phyloP scores from a whole-genome alignment of 495 filamentous ascomycete genomes.

The Podospora sp. region DNA sequence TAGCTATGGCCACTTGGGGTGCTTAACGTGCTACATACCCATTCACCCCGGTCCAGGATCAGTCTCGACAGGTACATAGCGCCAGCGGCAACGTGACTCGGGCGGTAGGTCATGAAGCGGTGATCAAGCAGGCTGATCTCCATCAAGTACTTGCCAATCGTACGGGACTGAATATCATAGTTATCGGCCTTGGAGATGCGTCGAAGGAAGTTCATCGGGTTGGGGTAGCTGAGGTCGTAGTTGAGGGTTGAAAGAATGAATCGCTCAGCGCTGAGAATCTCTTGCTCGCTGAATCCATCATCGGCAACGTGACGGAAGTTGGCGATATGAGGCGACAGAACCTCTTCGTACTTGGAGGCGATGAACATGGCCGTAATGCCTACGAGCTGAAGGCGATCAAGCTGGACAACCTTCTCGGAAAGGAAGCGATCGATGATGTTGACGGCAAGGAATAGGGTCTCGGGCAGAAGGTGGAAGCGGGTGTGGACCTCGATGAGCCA shows the following conservation, averaged over 20 bases:
- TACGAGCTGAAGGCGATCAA: constrained; percentile 93
- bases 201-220: constrained; percentile 99
- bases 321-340: constrained; percentile 91
- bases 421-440: constrained; percentile 99
- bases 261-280: constrained; percentile 95
- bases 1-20: constrained; percentile 25
- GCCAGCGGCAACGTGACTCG: constrained; percentile 86
- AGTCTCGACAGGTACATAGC: constrained; percentile 93
- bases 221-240: constrained; percentile 97
- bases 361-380: constrained; percentile 99
- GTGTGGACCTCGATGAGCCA: constrained; percentile 99
- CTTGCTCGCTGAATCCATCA: constrained; percentile 92
- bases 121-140: constrained; percentile 96
- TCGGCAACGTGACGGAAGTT: constrained; percentile 98
- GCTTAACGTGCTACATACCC: constrained; percentile 62
- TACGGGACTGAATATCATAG: constrained; percentile 96
- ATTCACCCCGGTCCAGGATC: constrained; percentile 84
- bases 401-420: constrained; percentile 86
- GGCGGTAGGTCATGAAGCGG: constrained; percentile 81
- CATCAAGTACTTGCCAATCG: constrained; percentile 96
- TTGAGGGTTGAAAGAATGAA: constrained; percentile 87
- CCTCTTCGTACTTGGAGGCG: constrained; percentile 97
- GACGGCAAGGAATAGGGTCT: constrained; percentile 94
- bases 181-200: constrained; percentile 98
- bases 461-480: constrained; percentile 93